Evolutionary conservation across 208 protist species (phyloP).

Genomic region (Paratrypanosoma confusum): DNA sequence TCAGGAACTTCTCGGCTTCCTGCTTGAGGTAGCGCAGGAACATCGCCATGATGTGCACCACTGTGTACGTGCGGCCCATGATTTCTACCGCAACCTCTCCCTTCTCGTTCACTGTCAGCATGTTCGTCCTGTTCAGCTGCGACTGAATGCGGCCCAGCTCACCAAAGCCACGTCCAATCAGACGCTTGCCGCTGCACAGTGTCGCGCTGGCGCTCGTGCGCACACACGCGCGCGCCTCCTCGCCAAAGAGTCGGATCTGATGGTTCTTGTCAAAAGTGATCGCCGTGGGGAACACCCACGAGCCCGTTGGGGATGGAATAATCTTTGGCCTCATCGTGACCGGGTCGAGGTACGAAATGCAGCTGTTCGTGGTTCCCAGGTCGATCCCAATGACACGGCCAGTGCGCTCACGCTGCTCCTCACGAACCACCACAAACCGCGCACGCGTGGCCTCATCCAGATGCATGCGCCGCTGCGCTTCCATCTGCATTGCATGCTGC

Average conservation of each 20-base stretch:
- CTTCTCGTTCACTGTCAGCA: conserved; percentile 76
- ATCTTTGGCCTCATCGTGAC: conserved; percentile 69
- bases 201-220: conserved; percentile 79
- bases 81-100: conserved; percentile 82
- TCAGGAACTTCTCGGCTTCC: conserved; percentile 74
- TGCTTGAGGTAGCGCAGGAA: conserved; percentile 84
- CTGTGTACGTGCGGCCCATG: conserved; percentile 80
- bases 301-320: conserved; percentile 83
- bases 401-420: conserved; percentile 24
- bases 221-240: conserved; percentile 79
- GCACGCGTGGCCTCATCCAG: conserved; percentile 46
- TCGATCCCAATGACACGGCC: conserved; percentile 94
- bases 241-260: conserved; percentile 71
- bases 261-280: conserved; percentile 88
- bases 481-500: conserved; percentile 69
- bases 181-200: conserved; percentile 83
- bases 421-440: conserved; percentile 70
- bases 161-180: conserved; percentile 80
- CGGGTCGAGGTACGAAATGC: conserved; percentile 87
- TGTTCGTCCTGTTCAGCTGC: conserved; percentile 79
- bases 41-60: conserved; percentile 90
- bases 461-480: conserved; percentile 58
- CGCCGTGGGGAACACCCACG: conserved; percentile 86
- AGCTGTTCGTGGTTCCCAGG: conserved; percentile 98
- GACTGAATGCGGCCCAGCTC: conserved; percentile 75